phyloP scores from a whole-genome alignment of 768 basidiomycete genomes.

The Xanthoconium stramineum region DNA sequence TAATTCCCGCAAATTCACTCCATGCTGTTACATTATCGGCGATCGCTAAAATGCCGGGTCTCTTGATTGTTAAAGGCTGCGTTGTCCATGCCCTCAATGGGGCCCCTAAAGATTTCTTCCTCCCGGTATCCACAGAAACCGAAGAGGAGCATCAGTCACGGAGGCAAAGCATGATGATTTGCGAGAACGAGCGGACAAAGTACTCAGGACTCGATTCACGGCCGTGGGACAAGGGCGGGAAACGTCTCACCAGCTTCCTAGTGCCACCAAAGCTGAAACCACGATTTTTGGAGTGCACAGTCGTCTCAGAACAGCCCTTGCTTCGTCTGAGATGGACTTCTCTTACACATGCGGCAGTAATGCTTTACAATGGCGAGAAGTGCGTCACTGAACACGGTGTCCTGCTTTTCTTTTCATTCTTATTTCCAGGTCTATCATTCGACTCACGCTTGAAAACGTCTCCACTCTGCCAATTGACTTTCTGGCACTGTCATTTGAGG shows the following conservation, averaged over 20 bases:
- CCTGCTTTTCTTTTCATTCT: slow-evolving; percentile 1
- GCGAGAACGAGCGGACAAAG: slow-evolving; percentile 72
- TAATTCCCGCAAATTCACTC: slow-evolving; percentile 71
- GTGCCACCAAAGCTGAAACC: slow-evolving; percentile 26
- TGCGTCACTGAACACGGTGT: slow-evolving; percentile 34
- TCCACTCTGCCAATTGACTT: slow-evolving; percentile 83
- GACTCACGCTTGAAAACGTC: slow-evolving; percentile 87
- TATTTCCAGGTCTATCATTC: slow-evolving; percentile 65
- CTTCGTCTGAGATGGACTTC: slow-evolving; percentile 83
- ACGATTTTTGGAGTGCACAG: slow-evolving; percentile 74
- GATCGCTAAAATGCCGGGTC: slow-evolving; percentile 61
- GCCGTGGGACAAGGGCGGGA: slow-evolving; percentile 52
- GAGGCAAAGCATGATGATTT: slow-evolving; percentile 56
- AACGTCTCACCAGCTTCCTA: slow-evolving; percentile 34
- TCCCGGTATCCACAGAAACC: slow-evolving; percentile 69
- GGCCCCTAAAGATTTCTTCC: slow-evolving; percentile 61
- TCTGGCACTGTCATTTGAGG: slow-evolving; percentile 81
- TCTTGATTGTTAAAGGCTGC: slow-evolving; percentile 74
- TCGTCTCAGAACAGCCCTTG: slow-evolving; percentile 85
- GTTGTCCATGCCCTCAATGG: slow-evolving; percentile 75
- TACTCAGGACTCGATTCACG: slow-evolving; percentile 69
- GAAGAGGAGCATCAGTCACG: slow-evolving; percentile 62
- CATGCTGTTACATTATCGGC: slow-evolving; percentile 73
- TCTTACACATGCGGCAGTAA: slow-evolving; percentile 89
- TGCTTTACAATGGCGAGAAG: slow-evolving; percentile 96